Conservation (phyloP, 345 rosid species). For the Gossypium mustelinum region DNA sequence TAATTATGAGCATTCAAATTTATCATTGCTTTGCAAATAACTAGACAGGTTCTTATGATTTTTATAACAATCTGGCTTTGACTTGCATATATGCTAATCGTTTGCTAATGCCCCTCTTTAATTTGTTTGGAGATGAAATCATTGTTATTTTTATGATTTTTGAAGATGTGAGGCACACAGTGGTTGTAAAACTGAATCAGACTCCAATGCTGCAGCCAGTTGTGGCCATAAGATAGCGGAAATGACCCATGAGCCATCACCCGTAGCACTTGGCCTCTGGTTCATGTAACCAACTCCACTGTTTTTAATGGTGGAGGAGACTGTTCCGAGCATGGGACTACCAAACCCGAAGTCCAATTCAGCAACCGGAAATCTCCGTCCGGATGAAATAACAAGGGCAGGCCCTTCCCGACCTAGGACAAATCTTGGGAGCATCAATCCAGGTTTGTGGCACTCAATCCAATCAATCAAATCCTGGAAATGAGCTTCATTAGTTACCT, state of each 20-base stretch:
- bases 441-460: constrained; percentile 83
- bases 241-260: constrained; percentile 75
- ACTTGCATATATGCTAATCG: background rate
- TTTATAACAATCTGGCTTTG: background rate
- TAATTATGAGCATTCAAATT: background rate
- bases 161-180: constrained; percentile 52
- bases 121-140: background rate
- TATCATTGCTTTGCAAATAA: background rate
- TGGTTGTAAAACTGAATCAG: constrained; percentile 70
- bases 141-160: background rate
- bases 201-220: constrained; percentile 59
- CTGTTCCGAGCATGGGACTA: constrained; percentile 58
- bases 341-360: constrained; percentile 82
- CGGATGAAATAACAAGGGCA: constrained; percentile 70
- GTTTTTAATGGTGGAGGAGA: constrained; percentile 52
- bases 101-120: constrained; percentile 5
- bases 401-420: constrained; percentile 75
- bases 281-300: constrained; percentile 73
- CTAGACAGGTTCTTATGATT: background rate
- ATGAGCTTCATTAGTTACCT: constrained; percentile 55
- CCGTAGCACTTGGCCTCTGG: constrained; percentile 65
- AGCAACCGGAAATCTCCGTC: constrained; percentile 60
- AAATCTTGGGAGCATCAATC: constrained; percentile 59
- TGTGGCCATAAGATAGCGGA: constrained; percentile 78
- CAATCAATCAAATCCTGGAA: constrained; percentile 81